phyloP scores from a whole-genome alignment of 2,329 filamentous ascomycete genomes.

The Sporothrix humicola region DNA sequence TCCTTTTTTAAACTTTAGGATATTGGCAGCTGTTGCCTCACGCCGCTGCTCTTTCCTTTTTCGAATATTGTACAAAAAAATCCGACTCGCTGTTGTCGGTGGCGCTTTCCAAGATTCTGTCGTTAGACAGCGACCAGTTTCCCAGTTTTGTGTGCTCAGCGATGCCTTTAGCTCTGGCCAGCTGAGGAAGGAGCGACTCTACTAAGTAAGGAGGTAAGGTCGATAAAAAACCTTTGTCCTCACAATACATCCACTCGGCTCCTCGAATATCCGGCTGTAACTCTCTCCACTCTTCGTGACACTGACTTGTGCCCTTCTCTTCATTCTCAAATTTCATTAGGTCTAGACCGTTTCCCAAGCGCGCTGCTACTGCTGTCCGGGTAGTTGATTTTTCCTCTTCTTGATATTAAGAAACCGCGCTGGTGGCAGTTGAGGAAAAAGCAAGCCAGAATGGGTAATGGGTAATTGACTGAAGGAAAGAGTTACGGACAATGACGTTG shows the following conservation, averaged over 20 bases:
- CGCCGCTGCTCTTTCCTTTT: not conserved
- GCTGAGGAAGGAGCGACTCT: not conserved
- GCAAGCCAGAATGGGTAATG: too few species aligned
- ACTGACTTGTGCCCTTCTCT: not conserved
- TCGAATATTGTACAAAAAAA: not conserved
- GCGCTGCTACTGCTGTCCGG: not conserved
- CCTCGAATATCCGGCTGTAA: not conserved
- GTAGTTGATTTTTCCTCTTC: too few species aligned
- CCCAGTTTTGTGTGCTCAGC: not conserved
- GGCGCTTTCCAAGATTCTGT: not conserved
- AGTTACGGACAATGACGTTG: not conserved
- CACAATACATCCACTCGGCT: not conserved
- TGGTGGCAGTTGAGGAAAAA: too few species aligned
- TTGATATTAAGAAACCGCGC: too few species aligned
- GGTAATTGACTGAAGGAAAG: too few species aligned
- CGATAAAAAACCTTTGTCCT: not conserved
- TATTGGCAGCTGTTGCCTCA: not conserved
- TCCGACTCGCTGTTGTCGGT: not conserved
- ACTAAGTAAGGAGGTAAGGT: not conserved
- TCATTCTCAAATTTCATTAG: not conserved
- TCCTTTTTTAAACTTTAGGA: not conserved
- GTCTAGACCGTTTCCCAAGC: not conserved
- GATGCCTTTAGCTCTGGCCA: not conserved
- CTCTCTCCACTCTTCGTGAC: not conserved
- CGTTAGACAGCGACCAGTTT: not conserved